Conservation (phyloP, 2,329 filamentous ascomycete species). For the Coniochaeta ligniaria region DNA sequence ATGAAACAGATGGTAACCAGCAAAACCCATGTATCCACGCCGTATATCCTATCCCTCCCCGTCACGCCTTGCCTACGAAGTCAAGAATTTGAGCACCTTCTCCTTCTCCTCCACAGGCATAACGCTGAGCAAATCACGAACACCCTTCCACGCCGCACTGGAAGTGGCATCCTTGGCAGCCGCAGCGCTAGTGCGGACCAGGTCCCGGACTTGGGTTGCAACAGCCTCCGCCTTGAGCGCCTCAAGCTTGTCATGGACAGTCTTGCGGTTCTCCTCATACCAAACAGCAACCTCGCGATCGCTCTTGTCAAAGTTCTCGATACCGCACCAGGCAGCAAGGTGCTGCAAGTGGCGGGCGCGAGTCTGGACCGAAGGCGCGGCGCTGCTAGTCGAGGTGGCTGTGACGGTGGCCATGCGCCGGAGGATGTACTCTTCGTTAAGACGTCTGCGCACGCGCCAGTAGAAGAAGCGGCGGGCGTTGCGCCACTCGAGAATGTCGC, state of each 20-base stretch:
- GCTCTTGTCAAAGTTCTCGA: constrained; percentile 68
- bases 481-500: constrained; percentile 74
- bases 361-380: constrained; percentile 20
- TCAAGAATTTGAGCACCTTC: constrained; percentile 59
- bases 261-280: constrained; percentile 93
- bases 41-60: background rate
- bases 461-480: constrained; percentile 97
- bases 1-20: too few relatives aligned
- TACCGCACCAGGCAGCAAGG: constrained; percentile 75
- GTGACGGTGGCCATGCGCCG: constrained; percentile 64
- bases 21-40: background rate
- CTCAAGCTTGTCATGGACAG: constrained; percentile 78
- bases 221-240: constrained; percentile 64
- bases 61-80: background rate
- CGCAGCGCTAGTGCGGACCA: constrained; percentile 63
- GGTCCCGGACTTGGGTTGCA: constrained; percentile 60
- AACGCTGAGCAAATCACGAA: constrained; percentile 77
- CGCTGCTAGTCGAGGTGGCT: background rate
- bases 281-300: constrained; percentile 83
- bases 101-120: constrained; percentile 87
- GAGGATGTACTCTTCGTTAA: constrained; percentile 96
- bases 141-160: constrained; percentile 69
- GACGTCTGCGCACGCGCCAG: constrained; percentile 93
- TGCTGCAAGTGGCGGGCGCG: constrained; percentile 65
- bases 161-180: constrained; percentile 60